phyloP scores from a whole-genome alignment of 2,329 filamentous ascomycete species.

The Leptosphaerulina australis region DNA sequence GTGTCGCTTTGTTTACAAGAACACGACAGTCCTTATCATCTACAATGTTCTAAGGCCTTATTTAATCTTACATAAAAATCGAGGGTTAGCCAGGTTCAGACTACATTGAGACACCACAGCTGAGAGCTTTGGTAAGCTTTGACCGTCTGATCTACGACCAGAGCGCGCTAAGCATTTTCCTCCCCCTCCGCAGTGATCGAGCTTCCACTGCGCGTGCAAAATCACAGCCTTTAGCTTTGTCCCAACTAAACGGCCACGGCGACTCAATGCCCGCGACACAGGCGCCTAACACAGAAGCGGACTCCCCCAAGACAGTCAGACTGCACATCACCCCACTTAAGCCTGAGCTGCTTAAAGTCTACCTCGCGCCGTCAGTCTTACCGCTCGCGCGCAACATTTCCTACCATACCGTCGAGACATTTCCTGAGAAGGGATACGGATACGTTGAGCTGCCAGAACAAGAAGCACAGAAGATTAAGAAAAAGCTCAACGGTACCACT shows the following conservation, averaged over 20 bases:
- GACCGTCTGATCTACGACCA: slow-evolving; percentile 14
- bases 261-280: slow-evolving; percentile 44
- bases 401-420: slow-evolving; percentile 84
- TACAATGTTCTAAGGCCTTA: background rate
- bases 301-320: slow-evolving; percentile 52
- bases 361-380: slow-evolving; percentile 72
- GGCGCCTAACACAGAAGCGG: slow-evolving; percentile 30
- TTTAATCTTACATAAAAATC: background rate
- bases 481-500: slow-evolving; percentile 85
- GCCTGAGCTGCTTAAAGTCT: slow-evolving; percentile 71
- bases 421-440: slow-evolving; percentile 88
- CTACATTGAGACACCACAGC: slow-evolving; percentile 3
- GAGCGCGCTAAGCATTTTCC: slow-evolving; percentile 45
- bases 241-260: slow-evolving; percentile 19
- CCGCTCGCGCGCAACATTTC: slow-evolving; percentile 77
- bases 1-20: slow-evolving; percentile 4
- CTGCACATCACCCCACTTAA: slow-evolving; percentile 91
- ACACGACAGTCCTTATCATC: background rate
- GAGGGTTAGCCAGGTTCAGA: slow-evolving; percentile 4
- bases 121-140: slow-evolving; percentile 1
- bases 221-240: slow-evolving; percentile 4
- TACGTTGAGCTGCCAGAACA: slow-evolving; percentile 81
- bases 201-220: slow-evolving; percentile 3
- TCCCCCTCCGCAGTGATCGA: slow-evolving; percentile 30
- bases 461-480: slow-evolving; percentile 89